Base-by-base conservation (phyloP, 108 stramenopile genomes). In the Nitzschia inconspicua region DNA sequence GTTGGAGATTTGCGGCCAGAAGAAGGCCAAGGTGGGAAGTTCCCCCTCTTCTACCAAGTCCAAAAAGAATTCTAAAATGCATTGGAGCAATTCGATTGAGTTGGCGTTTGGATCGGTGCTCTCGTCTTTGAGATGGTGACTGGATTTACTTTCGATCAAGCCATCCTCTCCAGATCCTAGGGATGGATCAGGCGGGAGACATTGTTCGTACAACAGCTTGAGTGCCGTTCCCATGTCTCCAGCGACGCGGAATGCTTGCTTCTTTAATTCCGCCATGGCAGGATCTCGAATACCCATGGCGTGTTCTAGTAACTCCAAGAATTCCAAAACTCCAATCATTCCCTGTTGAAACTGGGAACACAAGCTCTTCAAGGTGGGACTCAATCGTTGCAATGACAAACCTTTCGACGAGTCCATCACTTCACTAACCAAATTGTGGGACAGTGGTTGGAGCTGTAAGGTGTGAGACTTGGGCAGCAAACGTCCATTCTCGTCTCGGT, bases 171-270 rank as follows among this genome's bases (percentile, higher is more conserved):
- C n/a, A n/a, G n/a, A n/a, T 4, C 2, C 35, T 4, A 30, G 39
- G 8, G 37, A 25, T 44, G 43, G 14, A 11, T 2, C 36, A 22
- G 49, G 39, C 18, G 83, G 82, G 47, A 92, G 35, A 6, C 87
- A 83, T 42, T 85, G 70, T 18, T 93, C 84, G 23, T 85, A 71
- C 27, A 93, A 59, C 31, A 93, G 55, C 59, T 89, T 93, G 32
- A 93, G 57, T 13, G 91, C 87, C 3, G 84, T 80, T 23, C 84
- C 82, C 91, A 93, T 89, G 56, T 93, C 91, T 4, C 91, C 91
- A 39, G 88, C 83, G n/a, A 93, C 83, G 29, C 82, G 84, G 47
- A 93, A 87, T 10, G 91, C 87, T 62, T 93, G 84, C 56, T 85
- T 86, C 47, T 93, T 93, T 46, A 92, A 53, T 19, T 65, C 61